Evolutionary conservation across 2,329 filamentous ascomycete species (phyloP).

Genomic region (Bipolaris oryzae): DNA sequence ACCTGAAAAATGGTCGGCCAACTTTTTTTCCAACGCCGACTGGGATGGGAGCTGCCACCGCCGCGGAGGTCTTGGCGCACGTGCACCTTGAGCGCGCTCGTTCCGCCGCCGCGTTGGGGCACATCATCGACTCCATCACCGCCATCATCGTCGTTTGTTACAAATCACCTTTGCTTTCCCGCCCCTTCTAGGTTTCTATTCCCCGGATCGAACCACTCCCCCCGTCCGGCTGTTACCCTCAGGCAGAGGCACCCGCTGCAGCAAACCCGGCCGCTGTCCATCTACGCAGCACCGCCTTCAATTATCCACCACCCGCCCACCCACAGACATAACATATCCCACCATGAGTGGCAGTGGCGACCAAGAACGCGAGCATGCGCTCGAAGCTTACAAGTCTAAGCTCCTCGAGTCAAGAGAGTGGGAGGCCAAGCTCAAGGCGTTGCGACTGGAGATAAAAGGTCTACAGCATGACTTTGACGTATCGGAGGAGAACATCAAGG

Average conservation of each 20-base stretch:
- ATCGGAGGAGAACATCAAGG: constrained; percentile 99
- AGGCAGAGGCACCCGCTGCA: background rate
- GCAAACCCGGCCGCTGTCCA: background rate
- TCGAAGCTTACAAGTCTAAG: constrained; percentile 60
- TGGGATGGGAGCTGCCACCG: constrained; percentile 15
- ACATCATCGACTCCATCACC: background rate
- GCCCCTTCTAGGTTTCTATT: background rate
- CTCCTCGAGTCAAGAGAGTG: constrained; percentile 92
- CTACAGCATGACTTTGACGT: constrained; percentile 94
- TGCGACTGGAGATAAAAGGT: constrained; percentile 95
- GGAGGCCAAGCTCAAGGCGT: constrained; percentile 94
- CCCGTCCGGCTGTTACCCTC: background rate
- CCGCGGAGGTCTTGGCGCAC: constrained; percentile 14
- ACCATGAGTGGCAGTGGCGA: constrained; percentile 50
- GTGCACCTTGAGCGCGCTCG: constrained; percentile 9
- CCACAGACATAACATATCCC: background rate
- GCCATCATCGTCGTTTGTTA: background rate
- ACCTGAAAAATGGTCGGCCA: constrained; percentile 31
- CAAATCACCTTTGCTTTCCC: background rate
- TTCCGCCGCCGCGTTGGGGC: constrained; percentile 2
- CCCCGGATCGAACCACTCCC: background rate
- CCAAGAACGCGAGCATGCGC: constrained; percentile 59
- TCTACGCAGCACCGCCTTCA: background rate
- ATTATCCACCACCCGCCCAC: constrained; percentile 7
- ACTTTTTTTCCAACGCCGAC: constrained; percentile 41